A percentile compares a stretch with the other conserved stretches of the same genome.
Evolutionary conservation across 169 alveolate species (phyloP).

Genomic region (Plasmodium billcollinsi): DNA sequence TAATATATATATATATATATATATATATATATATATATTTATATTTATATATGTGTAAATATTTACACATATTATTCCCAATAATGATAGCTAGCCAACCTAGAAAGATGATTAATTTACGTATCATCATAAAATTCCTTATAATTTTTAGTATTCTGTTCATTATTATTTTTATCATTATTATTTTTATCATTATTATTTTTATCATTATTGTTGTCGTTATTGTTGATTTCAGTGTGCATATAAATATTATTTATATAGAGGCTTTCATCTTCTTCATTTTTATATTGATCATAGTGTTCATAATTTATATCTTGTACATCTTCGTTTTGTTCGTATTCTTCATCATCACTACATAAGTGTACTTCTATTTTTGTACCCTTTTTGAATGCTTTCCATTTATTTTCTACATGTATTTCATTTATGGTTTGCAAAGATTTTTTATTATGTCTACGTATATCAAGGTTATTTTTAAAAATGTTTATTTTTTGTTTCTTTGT

Average conservation of each 20-base stretch:
- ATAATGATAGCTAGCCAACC: neutral
- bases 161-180: neutral
- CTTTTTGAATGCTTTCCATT: constrained; percentile 41
- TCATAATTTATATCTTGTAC: neutral
- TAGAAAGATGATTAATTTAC: neutral
- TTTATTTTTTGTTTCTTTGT: constrained; percentile 26
- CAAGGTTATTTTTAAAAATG: constrained; percentile 37
- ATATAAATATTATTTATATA: neutral
- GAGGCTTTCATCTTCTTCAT: neutral
- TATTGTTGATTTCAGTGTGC: neutral
- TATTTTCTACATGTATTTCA: constrained; percentile 56
- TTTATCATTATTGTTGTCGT: constrained; percentile 4
- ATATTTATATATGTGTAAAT: neutral
- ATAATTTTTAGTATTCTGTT: neutral
- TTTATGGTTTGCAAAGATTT: constrained; percentile 12
- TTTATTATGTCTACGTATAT: constrained; percentile 55
- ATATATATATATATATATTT: constrained; percentile 1
- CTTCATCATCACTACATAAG: constrained; percentile 31
- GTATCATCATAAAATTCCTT: constrained; percentile 25
- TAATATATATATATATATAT: neutral
- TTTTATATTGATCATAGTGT: neutral
- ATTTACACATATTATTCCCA: neutral
- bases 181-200: neutral
- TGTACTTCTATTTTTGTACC: constrained; percentile 13
- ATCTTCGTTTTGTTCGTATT: constrained; percentile 4